Conservation (phyloP, 257 asterid genomes). For the Sherardia arvensis region DNA sequence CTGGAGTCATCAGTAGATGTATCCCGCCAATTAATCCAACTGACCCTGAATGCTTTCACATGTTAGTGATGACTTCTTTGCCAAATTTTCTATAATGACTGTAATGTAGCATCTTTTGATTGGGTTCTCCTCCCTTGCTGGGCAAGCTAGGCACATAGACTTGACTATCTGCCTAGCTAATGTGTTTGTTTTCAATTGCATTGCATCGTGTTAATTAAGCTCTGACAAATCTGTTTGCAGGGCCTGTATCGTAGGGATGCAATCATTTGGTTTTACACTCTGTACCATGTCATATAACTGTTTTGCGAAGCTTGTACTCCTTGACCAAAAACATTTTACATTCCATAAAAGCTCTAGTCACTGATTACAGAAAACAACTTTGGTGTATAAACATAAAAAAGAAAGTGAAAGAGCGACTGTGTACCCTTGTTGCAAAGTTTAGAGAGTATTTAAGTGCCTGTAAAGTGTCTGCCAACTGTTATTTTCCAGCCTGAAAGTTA, state of each 20-base stretch:
- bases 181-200: background rate
- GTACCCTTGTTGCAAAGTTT: background rate
- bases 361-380: background rate
- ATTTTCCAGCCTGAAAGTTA: background rate
- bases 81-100: background rate
- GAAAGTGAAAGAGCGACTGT: background rate
- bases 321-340: background rate
- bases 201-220: background rate
- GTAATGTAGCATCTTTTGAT: background rate
- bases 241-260: background rate
- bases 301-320: background rate
- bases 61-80: slow-evolving; percentile 39
- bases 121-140: no score
- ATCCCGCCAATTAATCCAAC: slow-evolving; percentile 95
- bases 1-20: slow-evolving; percentile 86
- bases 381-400: background rate
- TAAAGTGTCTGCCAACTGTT: background rate
- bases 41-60: slow-evolving; percentile 94
- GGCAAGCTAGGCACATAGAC: background rate
- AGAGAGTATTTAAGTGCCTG: background rate
- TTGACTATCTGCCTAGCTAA: background rate
- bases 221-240: background rate
- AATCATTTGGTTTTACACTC: background rate
- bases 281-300: background rate
- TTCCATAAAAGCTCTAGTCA: background rate